A percentile compares a stretch with the other conserved stretches of the same genome.
phyloP scores from a whole-genome alignment of 2,329 filamentous ascomycete species.

The Chalaropsis ovoidea region DNA sequence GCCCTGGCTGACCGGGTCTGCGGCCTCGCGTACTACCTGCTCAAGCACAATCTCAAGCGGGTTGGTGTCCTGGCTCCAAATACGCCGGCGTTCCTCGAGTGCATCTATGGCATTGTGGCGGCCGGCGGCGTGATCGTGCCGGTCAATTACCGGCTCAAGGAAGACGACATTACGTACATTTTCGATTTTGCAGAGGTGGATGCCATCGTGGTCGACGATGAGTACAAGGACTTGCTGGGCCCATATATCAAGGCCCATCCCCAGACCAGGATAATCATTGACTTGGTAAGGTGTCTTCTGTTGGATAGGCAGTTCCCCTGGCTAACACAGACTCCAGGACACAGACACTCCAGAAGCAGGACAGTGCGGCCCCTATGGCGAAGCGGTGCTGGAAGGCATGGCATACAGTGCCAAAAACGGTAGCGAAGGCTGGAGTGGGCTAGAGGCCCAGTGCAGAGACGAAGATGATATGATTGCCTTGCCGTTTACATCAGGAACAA shows the following conservation, averaged over 20 bases:
- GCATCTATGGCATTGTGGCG: slow-evolving; percentile 76
- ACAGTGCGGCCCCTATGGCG: slow-evolving; percentile 68
- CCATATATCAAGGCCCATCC: slow-evolving; percentile 52
- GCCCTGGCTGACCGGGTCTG: slow-evolving; percentile 77
- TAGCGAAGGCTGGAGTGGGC: slow-evolving; percentile 61
- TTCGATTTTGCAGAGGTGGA: slow-evolving; percentile 82
- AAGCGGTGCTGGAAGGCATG: slow-evolving; percentile 71
- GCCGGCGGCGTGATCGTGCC: slow-evolving; percentile 69
- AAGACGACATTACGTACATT: slow-evolving; percentile 82
- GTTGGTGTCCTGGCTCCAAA: slow-evolving; percentile 86
- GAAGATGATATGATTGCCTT: slow-evolving; percentile 79
- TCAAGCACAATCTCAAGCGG: slow-evolving; percentile 59
- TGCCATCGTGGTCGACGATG: slow-evolving; percentile 72
- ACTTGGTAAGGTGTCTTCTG: slow-evolving; percentile 39
- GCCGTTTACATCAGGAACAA: slow-evolving; percentile 90
- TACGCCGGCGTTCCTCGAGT: slow-evolving; percentile 87
- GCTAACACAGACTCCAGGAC: slow-evolving; percentile 42
- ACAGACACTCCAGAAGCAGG: slow-evolving; percentile 67
- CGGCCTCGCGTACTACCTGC: slow-evolving; percentile 79
- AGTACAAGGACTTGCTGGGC: slow-evolving; percentile 63
- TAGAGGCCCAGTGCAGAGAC: slow-evolving; percentile 58
- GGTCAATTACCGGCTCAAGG: slow-evolving; percentile 56
- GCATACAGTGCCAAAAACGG: slow-evolving; percentile 58
- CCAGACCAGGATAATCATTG: slow-evolving; percentile 61
- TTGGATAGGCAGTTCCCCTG: background rate